These are phyloP conservation scores for Avena eriantha DNA, from an alignment of 176 grass and related monocot species.

Conservation along the genomic window DNA sequence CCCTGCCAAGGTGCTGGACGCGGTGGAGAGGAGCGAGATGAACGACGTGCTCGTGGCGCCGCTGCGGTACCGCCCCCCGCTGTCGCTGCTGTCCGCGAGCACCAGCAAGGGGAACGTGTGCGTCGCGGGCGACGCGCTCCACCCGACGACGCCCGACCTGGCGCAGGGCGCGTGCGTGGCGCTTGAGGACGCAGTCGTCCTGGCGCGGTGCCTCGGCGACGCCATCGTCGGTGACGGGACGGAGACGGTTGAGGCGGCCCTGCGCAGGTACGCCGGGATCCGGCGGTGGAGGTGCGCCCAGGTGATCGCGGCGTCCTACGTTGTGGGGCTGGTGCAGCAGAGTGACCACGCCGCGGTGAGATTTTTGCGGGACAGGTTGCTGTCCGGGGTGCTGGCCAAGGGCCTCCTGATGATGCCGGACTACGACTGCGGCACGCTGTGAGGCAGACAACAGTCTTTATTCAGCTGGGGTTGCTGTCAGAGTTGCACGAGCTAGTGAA, in stretches of 20 bases:
- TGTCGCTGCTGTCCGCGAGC: conserved; percentile 55
- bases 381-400: neutral
- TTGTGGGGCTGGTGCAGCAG: neutral
- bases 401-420: neutral
- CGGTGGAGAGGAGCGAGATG: conserved; percentile 52
- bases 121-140: conserved; percentile 71
- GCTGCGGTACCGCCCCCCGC: conserved; percentile 65
- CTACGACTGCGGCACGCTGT: neutral
- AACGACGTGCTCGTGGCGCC: conserved; percentile 34
- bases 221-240: neutral
- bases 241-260: neutral
- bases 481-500: neutral
- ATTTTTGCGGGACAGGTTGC: neutral
- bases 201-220: conserved; percentile 62
- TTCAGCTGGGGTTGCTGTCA: neutral
- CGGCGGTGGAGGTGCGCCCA: neutral
- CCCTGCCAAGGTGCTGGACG: conserved; percentile 30
- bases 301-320: neutral
- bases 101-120: conserved; percentile 62
- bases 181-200: conserved; percentile 72
- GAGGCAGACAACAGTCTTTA: neutral
- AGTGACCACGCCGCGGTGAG: neutral
- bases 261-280: too few relatives aligned
- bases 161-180: conserved; percentile 68
- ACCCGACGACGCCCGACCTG: conserved; percentile 80